phyloP scores from a whole-genome alignment of 1,284 basidiomycete genomes.

The Peniophora sp. region DNA sequence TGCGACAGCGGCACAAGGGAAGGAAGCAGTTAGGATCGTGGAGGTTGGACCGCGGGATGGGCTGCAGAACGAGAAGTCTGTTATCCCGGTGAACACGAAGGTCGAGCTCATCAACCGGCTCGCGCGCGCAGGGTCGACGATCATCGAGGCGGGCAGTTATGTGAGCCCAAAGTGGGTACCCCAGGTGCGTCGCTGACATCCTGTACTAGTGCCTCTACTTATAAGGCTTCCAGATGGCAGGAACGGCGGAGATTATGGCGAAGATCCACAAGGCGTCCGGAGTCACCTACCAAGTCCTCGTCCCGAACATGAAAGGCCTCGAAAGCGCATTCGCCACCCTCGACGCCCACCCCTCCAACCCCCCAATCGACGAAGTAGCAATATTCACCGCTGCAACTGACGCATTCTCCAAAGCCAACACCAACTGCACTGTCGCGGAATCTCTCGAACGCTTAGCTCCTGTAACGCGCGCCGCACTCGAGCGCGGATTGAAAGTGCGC shows the following conservation, averaged over 20 bases:
- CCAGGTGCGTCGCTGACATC: conserved; percentile 51
- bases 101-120: conserved; percentile 78
- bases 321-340: conserved; percentile 57
- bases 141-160: conserved; percentile 87
- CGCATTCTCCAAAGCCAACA: conserved; percentile 81
- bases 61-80: conserved; percentile 82
- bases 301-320: conserved; percentile 80
- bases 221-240: conserved; percentile 67
- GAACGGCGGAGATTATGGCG: conserved; percentile 67
- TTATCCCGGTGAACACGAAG: conserved; percentile 72
- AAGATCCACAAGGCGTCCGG: conserved; percentile 44
- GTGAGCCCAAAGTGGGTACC: conserved; percentile 93
- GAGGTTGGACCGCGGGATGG: conserved; percentile 93
- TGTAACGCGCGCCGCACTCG: conserved; percentile 56
- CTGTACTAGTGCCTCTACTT: not conserved
- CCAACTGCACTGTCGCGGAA: conserved; percentile 71
- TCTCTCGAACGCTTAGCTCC: conserved; percentile 60
- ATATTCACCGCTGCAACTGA: conserved; percentile 90
- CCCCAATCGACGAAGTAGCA: conserved; percentile 77
- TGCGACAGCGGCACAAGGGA: not conserved
- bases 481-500: conserved; percentile 65
- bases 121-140: conserved; percentile 58
- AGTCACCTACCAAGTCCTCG: conserved; percentile 76
- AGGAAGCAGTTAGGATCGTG: conserved; percentile 43
- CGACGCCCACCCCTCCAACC: conserved; percentile 25